Percentiles rank a stretch among this genome's conserved stretches.
phyloP scores from a whole-genome alignment of 116 monocot species.

The Posidonia oceanica region DNA sequence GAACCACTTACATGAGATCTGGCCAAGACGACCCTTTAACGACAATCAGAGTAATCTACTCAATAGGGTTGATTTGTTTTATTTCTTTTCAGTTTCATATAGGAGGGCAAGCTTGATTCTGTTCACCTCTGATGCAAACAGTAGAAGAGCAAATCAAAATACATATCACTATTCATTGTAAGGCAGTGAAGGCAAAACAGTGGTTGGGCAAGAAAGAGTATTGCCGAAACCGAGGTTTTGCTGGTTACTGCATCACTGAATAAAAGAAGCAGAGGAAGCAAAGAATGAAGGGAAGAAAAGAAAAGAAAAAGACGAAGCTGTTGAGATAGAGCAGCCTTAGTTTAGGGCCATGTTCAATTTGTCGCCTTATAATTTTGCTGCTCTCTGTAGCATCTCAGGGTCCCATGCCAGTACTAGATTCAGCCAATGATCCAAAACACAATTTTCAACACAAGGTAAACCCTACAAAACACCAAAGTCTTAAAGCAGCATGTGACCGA shows the following conservation, averaged over 20 bases:
- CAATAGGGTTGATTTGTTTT: no score
- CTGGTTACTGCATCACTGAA: conserved; percentile 3
- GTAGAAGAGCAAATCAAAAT: not conserved
- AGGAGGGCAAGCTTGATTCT: not conserved
- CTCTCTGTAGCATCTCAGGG: not conserved
- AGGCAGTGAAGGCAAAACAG: not conserved
- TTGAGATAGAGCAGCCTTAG: conserved; percentile 1
- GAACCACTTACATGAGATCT: no score
- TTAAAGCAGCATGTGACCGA: not conserved
- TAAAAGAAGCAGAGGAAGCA: not conserved
- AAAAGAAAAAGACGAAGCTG: not conserved
- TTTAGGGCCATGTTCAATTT: not conserved
- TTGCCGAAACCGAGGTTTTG: not conserved
- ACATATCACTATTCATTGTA: no score
- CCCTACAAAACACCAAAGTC: not conserved
- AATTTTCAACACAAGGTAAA: not conserved
- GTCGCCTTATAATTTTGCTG: conserved; percentile 2
- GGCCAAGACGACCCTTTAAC: no score
- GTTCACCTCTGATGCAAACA: not conserved
- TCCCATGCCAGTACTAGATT: not conserved
- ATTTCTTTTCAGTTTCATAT: no score
- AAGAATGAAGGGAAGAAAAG: not conserved
- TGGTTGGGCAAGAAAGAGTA: not conserved
- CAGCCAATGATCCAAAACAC: not conserved
- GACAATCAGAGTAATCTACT: no score